These are phyloP conservation scores for Avena sativa DNA, from an alignment of 176 grass and related monocot genomes.

Conservation along the genomic window DNA sequence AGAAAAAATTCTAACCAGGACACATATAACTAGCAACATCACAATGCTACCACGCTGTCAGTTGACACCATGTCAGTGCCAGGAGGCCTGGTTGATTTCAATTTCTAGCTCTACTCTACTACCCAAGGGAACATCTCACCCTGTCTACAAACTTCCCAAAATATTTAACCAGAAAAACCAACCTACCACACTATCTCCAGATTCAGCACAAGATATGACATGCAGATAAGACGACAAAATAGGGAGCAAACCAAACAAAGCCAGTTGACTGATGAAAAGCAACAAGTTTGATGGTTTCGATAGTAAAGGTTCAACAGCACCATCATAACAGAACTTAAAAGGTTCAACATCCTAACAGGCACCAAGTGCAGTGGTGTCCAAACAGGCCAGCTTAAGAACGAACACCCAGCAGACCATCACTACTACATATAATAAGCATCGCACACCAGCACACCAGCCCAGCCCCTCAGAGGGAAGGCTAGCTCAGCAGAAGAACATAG, in stretches of 20 bases:
- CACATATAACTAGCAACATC: no score
- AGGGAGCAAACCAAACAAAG: background rate
- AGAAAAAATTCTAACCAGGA: no score
- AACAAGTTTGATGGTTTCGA: background rate
- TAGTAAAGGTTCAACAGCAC: no score
- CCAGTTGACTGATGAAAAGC: background rate
- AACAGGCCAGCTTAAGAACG: background rate
- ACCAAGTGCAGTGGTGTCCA: background rate
- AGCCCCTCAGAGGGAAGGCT: background rate
- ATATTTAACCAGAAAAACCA: no score
- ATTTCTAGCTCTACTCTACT: no score
- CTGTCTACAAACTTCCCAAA: no score
- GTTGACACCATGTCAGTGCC: no score
- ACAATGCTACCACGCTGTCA: no score
- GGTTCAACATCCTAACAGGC: background rate
- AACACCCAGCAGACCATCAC: background rate
- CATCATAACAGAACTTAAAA: no score
- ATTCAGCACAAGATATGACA: background rate
- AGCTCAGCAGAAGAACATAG: slow-evolving; percentile 91
- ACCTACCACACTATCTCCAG: background rate
- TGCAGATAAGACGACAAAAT: background rate
- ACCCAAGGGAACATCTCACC: no score
- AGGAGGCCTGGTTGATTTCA: no score
- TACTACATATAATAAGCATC: background rate
- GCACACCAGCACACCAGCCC: background rate